Base-by-base conservation (phyloP, 306 rosid genomes). In the Amphicarpaea edgeworthii region DNA sequence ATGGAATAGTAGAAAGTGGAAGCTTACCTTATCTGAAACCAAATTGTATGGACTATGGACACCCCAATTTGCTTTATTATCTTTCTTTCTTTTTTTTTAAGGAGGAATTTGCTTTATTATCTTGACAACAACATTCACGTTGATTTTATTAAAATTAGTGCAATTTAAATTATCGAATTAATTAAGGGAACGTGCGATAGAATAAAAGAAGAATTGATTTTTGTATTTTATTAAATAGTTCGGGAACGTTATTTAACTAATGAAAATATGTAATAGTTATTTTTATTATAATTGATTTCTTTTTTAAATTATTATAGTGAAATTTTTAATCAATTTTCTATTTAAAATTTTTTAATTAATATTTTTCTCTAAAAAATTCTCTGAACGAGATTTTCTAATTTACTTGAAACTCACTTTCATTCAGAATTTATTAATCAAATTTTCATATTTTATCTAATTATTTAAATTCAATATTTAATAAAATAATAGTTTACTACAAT, bases 21-120 rank as follows among this genome's bases (percentile, higher is more conserved):
- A 59, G 69, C 15, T 58, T 59, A 58, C 73, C 81, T 42, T 81
- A 75, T 81, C 77, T 60, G 16, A 42, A 2, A 53, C 5, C 68
- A 57, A 54, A 77, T 51, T 54, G 68, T 66, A 67, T 77, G 81
- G 58, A 53, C 37, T n/a, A n/a, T n/a, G n/a, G n/a, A n/a, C n/a
- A n/a, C 8, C 9, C 17, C 43, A 71, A 28, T 54, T 71, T 19
- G 11, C 28, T 26, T 71, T 51, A 12, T 65, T 65, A n/a, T n/a
- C n/a, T n/a, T n/a, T n/a, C n/a, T n/a, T n/a, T n/a, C n/a, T n/a
- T n/a, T n/a, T n/a, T n/a, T n/a, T n/a, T n/a, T n/a, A n/a, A n/a
- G n/a, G n/a, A n/a, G n/a, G n/a, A n/a, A n/a, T n/a, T n/a, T n/a
- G n/a, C n/a, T n/a, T n/a, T n/a, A 26, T 68, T 28, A 15, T 68